Evolutionary conservation across 75 land plant species (phyloP), one percentile per base, ranked within the genome.

Genomic region (Selaginella tamariscina): DNA sequence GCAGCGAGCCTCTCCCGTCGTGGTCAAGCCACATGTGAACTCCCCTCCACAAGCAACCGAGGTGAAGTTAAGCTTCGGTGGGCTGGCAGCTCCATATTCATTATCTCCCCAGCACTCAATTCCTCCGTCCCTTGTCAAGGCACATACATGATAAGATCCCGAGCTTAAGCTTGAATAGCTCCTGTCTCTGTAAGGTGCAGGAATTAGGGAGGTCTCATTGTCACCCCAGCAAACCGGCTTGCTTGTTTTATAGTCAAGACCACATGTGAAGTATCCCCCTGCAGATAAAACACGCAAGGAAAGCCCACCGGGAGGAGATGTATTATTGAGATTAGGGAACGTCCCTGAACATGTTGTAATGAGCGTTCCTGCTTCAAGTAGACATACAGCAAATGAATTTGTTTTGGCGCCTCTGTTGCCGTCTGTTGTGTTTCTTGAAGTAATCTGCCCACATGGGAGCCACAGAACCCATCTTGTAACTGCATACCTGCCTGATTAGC

Each of bases 321-420:
- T 29, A 32, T 67, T 49, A 21, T 32, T 32, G n/a, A 32, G 21
- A 32, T 32, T 32, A 1, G 68, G 49, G 5, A 29, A 28, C 11
- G 24, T 33, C 1, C 49, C 68, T 27, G 32, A 67, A 22, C 68
- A 67, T 32, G 24, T 5, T 21, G 68, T 33, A 33, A 29, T 29
- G 57, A 32, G 56, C 1, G 54, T 32, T 32, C 21, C 49, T 11
- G 32, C 68, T 32, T 67, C 20, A n/a, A 67, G 68, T 29, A 49
- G 49, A 32, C 68, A 67, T 32, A 49, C 68, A 32, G 68, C 68
- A 18, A n/a, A n/a, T n/a, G n/a, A n/a, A n/a, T n/a, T n/a, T n/a
- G n/a, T n/a, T n/a, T n/a, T n/a, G n/a, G n/a, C n/a, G n/a, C n/a
- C n/a, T n/a, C n/a, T n/a, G n/a, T n/a, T n/a, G n/a, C n/a, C n/a